Evolutionary conservation across 164 flowering plant species (phyloP).

Genomic region (Tinospora cordifolia): DNA sequence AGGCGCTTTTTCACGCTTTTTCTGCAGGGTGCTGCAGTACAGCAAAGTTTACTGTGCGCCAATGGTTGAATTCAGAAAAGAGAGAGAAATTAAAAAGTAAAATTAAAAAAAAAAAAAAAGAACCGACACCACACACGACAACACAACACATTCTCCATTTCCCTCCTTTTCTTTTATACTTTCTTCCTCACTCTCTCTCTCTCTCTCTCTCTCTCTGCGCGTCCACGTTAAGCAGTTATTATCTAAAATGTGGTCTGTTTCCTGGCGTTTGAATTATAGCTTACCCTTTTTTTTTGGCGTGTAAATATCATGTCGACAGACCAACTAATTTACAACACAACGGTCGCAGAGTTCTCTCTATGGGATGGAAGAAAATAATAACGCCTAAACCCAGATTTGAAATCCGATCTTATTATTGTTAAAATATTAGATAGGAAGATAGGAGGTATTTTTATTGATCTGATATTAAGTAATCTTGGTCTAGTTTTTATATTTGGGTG

Average conservation of each 20-base stretch:
- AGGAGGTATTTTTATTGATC: no score
- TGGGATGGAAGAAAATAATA: no score
- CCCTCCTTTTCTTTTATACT: neutral
- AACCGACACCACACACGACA: slow-evolving; percentile 3
- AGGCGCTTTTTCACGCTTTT: slow-evolving; percentile 1
- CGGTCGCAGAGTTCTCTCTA: neutral
- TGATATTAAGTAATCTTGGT: no score
- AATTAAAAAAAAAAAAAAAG: neutral
- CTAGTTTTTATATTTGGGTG: no score
- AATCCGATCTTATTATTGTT: no score
- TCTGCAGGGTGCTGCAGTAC: neutral
- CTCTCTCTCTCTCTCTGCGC: neutral
- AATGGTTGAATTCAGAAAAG: neutral
- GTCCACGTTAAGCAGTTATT: neutral
- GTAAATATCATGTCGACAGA: no score
- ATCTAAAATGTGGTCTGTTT: no score
- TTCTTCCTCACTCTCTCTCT: neutral
- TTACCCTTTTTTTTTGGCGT: neutral
- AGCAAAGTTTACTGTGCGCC: neutral
- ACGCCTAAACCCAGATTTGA: no score
- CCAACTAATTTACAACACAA: no score
- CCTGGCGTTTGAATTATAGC: neutral
- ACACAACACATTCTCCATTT: neutral
- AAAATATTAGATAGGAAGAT: no score
- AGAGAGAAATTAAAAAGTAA: neutral